Conservation (phyloP, 148 eudicot genomes). For the Rhododendron vialii region DNA sequence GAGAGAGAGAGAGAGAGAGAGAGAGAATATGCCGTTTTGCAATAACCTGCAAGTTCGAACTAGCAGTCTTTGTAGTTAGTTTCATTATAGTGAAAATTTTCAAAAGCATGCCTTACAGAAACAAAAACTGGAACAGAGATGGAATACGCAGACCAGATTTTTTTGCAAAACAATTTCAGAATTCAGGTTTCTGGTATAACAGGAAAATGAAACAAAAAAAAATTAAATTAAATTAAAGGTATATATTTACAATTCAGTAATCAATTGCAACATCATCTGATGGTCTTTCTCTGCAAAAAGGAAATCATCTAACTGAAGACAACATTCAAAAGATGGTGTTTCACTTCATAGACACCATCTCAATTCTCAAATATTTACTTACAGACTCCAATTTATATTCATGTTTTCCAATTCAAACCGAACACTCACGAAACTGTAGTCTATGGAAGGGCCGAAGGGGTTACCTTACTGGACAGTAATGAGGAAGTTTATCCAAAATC, state of each 20-base stretch:
- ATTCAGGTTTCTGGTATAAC: neutral
- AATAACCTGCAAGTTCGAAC: neutral
- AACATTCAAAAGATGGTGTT: neutral
- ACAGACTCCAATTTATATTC: neutral
- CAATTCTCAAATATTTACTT: neutral
- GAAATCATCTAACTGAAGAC: neutral
- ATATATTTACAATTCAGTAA: neutral
- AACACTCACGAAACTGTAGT: neutral
- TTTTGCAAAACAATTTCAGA: neutral
- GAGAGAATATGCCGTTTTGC: neutral
- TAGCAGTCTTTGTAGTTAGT: neutral
- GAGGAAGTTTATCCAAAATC: constrained; percentile 95
- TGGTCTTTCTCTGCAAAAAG: neutral
- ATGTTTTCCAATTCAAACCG: neutral
- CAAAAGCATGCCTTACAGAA: neutral
- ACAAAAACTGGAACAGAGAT: neutral
- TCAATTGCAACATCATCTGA: neutral
- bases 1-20: too few species aligned
- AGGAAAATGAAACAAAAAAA: neutral
- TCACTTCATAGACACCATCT: neutral
- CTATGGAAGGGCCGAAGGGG: neutral
- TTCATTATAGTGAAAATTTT: neutral
- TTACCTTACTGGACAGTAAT: constrained; percentile 97
- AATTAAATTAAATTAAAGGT: neutral
- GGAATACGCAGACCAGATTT: neutral